Evolutionary conservation across 768 basidiomycete genomes (phyloP).

Genomic region (Boletellus ananas): DNA sequence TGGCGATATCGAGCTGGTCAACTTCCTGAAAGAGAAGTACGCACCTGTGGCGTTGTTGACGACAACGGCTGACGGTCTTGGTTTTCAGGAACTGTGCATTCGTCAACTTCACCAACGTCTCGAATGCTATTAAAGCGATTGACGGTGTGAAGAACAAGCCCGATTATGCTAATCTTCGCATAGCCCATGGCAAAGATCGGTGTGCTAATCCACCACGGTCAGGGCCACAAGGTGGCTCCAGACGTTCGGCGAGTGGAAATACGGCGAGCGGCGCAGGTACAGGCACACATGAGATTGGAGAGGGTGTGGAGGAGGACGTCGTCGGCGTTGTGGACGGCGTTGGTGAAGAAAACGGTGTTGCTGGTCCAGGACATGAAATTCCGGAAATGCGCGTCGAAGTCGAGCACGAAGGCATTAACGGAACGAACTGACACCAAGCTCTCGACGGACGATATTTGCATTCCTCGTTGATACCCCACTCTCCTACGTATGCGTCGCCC

Average conservation of each 20-base stretch:
- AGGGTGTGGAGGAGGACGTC: slow-evolving; percentile 23
- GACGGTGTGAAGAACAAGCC: slow-evolving; percentile 90
- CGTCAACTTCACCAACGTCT: slow-evolving; percentile 93
- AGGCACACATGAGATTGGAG: slow-evolving; percentile 14
- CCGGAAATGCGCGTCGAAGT: slow-evolving; percentile 46
- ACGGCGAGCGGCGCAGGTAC: slow-evolving; percentile 18
- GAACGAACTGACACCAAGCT: slow-evolving; percentile 14
- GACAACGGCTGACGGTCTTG: not conserved
- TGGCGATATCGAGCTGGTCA: slow-evolving; percentile 96
- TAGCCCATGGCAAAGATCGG: slow-evolving; percentile 93
- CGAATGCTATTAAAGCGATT: slow-evolving; percentile 97
- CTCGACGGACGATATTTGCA: slow-evolving; percentile 29
- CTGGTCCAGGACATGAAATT: slow-evolving; percentile 25
- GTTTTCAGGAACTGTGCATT: slow-evolving; percentile 83
- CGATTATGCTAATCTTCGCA: slow-evolving; percentile 84
- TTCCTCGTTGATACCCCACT: slow-evolving; percentile 28
- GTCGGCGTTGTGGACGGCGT: slow-evolving; percentile 20
- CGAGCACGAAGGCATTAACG: slow-evolving; percentile 25
- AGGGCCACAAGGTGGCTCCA: slow-evolving; percentile 67
- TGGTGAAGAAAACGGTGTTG: slow-evolving; percentile 23
- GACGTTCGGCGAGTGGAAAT: slow-evolving; percentile 46
- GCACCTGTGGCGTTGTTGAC: slow-evolving; percentile 32
- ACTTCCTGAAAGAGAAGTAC: slow-evolving; percentile 91
- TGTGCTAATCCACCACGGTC: slow-evolving; percentile 91
- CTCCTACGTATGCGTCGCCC: slow-evolving; percentile 27